Percentiles rank a stretch among this genome's conserved stretches.
These are phyloP conservation scores for Stylonectria norvegica DNA, from an alignment of 2,329 filamentous ascomycete genomes.

Conservation along the genomic window DNA sequence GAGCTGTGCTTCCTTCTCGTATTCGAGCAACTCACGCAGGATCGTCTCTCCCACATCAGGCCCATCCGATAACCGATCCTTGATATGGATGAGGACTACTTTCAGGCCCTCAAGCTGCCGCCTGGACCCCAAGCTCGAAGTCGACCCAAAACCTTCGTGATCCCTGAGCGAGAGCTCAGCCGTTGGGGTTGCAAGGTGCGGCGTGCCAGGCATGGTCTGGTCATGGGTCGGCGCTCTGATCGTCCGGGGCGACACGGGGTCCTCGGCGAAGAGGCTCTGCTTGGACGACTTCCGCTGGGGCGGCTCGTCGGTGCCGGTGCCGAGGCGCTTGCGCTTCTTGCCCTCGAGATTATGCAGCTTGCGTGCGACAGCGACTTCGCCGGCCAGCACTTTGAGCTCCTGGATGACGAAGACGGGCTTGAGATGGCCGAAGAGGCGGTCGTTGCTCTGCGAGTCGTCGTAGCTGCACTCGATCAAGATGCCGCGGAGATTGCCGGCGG, in stretches of 20 bases:
- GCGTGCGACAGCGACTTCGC: constrained; percentile 60
- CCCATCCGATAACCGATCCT: constrained; percentile 76
- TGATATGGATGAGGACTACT: constrained; percentile 89
- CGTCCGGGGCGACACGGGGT: constrained; percentile 53
- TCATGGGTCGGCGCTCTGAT: constrained; percentile 29
- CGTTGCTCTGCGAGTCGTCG: constrained; percentile 72
- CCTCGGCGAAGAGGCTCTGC: constrained; percentile 32
- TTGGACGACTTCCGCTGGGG: constrained; percentile 21
- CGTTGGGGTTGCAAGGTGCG: constrained; percentile 40
- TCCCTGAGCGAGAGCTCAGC: constrained; percentile 44
- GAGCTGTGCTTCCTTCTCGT: constrained; percentile 62
- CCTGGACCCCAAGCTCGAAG: constrained; percentile 19
- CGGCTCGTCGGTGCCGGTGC: constrained; percentile 21
- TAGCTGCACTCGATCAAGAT: constrained; percentile 98
- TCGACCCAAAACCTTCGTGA: constrained; percentile 27
- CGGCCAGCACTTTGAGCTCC: constrained; percentile 70
- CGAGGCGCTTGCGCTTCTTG: constrained; percentile 64
- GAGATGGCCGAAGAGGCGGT: constrained; percentile 82
- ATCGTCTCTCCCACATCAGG: constrained; percentile 64
- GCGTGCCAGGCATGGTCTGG: constrained; percentile 7
- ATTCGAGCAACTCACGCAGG: constrained; percentile 61
- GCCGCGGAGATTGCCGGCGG: constrained; percentile 64
- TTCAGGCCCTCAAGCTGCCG: constrained; percentile 67
- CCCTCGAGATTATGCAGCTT: constrained; percentile 35
- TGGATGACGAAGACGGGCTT: constrained; percentile 78